Evolutionary conservation across 140 eudicot species (phyloP).

Genomic region (Anethum foeniculum): DNA sequence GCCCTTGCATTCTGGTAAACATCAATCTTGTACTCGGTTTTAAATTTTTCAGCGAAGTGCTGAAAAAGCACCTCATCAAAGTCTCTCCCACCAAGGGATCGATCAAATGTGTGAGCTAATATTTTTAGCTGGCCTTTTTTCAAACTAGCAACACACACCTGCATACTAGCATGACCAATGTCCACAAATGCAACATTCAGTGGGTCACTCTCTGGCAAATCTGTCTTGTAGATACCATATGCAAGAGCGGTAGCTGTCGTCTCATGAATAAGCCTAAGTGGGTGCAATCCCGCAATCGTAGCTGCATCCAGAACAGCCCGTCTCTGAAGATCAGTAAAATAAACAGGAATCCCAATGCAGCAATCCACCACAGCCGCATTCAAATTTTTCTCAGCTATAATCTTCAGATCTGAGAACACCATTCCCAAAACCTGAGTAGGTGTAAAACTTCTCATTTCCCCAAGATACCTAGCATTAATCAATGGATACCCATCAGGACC

Average conservation of each 20-base stretch:
- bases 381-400: constrained; percentile 72
- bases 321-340: constrained; percentile 88
- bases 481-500: constrained; percentile 91
- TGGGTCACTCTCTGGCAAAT: constrained; percentile 79
- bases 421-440: constrained; percentile 86
- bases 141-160: constrained; percentile 82
- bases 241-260: constrained; percentile 95
- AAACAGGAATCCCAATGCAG: constrained; percentile 84
- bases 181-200: constrained; percentile 84
- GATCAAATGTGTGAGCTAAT: constrained; percentile 76
- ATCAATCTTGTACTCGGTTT: constrained; percentile 65
- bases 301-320: constrained; percentile 90
- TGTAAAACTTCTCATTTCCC: constrained; percentile 60
- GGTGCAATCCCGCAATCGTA: constrained; percentile 81
- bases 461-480: constrained; percentile 68
- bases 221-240: constrained; percentile 88
- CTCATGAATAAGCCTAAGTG: constrained; percentile 80
- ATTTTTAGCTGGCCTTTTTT: constrained; percentile 87
- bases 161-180: constrained; percentile 88
- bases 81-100: constrained; percentile 79
- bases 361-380: constrained; percentile 92
- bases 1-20: constrained; percentile 90
- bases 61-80: constrained; percentile 82
- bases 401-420: constrained; percentile 78
- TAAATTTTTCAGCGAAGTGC: constrained; percentile 78